A percentile compares a stretch with the other conserved stretches of the same genome.
phyloP scores from a whole-genome alignment of 768 basidiomycete genomes.

The Mycena vitilis region DNA sequence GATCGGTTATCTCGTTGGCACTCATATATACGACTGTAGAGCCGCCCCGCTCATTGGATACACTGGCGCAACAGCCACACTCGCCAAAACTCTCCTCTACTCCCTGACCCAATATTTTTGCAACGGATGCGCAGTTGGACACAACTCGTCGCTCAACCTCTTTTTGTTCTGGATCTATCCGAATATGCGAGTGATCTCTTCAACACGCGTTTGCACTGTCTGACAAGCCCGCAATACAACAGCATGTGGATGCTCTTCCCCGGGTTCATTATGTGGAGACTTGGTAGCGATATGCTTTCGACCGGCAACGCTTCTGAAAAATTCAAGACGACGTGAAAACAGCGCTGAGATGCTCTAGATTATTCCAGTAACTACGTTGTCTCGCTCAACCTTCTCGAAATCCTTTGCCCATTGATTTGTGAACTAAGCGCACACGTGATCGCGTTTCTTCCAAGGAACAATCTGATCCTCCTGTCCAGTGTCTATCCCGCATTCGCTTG shows the following conservation, averaged over 20 bases:
- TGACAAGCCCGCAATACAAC: neutral
- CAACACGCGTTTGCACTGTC: neutral
- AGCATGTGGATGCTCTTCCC: constrained; percentile 41
- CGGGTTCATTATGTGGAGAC: constrained; percentile 47
- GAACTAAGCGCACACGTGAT: neutral
- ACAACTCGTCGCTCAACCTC: constrained; percentile 63
- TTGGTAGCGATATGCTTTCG: constrained; percentile 48
- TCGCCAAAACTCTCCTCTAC: constrained; percentile 84
- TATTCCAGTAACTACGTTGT: neutral
- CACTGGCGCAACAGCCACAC: constrained; percentile 74
- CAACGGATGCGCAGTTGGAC: constrained; percentile 70
- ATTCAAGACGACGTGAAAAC: constrained; percentile 19
- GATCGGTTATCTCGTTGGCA: constrained; percentile 71
- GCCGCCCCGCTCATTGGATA: constrained; percentile 81
- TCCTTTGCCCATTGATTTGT: neutral
- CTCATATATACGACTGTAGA: constrained; percentile 60
- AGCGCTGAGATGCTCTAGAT: constrained; percentile 6
- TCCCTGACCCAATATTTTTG: constrained; percentile 72
- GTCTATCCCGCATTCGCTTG: too few relatives aligned
- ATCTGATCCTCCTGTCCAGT: too few relatives aligned
- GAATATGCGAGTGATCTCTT: constrained; percentile 63
- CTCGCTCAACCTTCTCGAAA: neutral
- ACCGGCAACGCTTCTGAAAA: constrained; percentile 6
- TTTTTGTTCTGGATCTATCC: constrained; percentile 75
- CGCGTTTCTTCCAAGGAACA: constrained; percentile 7